Evolutionary conservation across 1,139 yeast species (phyloP).

Genomic region (Yamadazyma triangularis): DNA sequence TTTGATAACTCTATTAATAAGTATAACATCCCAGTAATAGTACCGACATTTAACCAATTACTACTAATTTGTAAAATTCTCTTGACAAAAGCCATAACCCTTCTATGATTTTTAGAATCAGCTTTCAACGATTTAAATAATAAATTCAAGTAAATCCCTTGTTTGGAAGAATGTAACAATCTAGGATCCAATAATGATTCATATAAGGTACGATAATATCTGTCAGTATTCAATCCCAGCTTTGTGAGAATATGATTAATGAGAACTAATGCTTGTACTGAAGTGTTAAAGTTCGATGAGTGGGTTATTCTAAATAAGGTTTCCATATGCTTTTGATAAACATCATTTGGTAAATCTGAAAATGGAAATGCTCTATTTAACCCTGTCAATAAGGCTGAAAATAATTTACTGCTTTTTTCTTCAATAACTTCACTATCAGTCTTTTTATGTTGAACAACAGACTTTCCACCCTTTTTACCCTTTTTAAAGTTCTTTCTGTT

Average conservation of each 20-base stretch:
- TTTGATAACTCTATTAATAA: conserved; percentile 62
- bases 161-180: conserved; percentile 78
- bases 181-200: conserved; percentile 88
- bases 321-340: conserved; percentile 74
- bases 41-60: conserved; percentile 86
- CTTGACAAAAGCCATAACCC: conserved; percentile 88
- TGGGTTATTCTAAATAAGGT: conserved; percentile 88
- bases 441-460: conserved; percentile 61
- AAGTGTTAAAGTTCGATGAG: conserved; percentile 89
- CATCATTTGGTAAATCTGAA: conserved; percentile 67
- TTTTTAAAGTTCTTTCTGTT: conserved; percentile 45
- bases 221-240: conserved; percentile 58
- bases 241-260: conserved; percentile 68
- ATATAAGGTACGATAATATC: conserved; percentile 84
- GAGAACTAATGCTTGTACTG: conserved; percentile 86
- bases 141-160: conserved; percentile 82
- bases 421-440: conserved; percentile 69
- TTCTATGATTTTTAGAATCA: conserved; percentile 52
- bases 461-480: conserved; percentile 76
- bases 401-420: conserved; percentile 79
- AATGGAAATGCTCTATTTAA: conserved; percentile 96
- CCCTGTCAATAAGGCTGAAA: conserved; percentile 91
- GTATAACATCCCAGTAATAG: conserved; percentile 84
- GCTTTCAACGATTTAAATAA: conserved; percentile 77
- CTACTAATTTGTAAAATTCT: conserved; percentile 81